These are phyloP conservation scores for Leishmania guyanensis DNA, from an alignment of 208 protist species.

Conservation along the genomic window DNA sequence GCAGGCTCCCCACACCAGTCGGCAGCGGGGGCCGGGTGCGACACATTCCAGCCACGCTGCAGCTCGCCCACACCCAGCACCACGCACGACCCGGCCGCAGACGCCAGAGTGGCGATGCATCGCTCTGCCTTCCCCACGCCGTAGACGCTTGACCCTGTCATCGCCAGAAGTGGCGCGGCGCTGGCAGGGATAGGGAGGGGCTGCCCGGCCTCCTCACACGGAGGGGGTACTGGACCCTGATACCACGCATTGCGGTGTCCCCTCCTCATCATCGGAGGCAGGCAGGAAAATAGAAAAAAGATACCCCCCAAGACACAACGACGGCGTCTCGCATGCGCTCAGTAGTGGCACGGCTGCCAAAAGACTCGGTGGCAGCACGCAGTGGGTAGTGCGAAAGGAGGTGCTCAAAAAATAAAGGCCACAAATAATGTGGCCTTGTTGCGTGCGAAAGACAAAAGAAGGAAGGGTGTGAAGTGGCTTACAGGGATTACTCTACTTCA, in stretches of 20 bases:
- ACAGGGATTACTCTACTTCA: slow-evolving; percentile 7
- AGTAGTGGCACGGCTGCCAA: neutral
- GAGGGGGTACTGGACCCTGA: neutral
- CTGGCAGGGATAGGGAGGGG: neutral
- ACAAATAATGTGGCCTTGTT: neutral
- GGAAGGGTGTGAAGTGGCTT: neutral
- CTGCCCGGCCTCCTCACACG: neutral
- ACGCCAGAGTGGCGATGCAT: neutral
- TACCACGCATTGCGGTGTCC: no score
- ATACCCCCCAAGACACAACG: neutral
- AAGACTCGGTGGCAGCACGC: neutral
- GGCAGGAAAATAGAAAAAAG: neutral
- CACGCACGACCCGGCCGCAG: neutral
- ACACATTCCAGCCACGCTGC: neutral
- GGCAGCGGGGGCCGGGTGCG: neutral
- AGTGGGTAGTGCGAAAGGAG: neutral
- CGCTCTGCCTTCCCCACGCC: neutral
- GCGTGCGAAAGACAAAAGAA: neutral
- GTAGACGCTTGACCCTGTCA: neutral
- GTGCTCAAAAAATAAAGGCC: neutral
- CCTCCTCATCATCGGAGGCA: neutral
- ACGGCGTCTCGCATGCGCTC: neutral
- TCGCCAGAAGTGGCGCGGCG: neutral
- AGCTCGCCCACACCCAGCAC: neutral
- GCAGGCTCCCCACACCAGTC: neutral